Evolutionary conservation across 345 rosid species (phyloP).

Genomic region (Erucastrum elatum): DNA sequence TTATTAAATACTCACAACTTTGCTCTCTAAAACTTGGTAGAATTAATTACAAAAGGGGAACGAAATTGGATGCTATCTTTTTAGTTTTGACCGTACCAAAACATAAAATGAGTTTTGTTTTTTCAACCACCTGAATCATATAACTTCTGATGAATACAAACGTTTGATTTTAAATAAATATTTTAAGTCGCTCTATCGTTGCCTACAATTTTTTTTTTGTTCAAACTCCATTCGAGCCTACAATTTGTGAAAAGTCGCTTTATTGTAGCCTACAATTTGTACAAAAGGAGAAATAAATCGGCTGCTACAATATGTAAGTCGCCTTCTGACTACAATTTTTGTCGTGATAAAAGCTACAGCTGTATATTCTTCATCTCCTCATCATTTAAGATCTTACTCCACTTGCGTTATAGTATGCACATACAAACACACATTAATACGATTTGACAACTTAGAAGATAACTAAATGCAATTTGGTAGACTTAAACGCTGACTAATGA

Average conservation of each 20-base stretch:
- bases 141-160: not conserved
- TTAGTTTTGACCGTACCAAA: not conserved
- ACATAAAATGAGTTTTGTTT: not conserved
- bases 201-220: too few relatives aligned
- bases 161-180: not conserved
- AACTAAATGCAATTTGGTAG: too few relatives aligned
- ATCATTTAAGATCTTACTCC: slow-evolving; percentile 22
- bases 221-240: too few relatives aligned
- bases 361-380: slow-evolving; percentile 18
- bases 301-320: not conserved
- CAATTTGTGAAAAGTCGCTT: too few relatives aligned
- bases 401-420: slow-evolving; percentile 2
- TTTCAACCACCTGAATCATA: not conserved
- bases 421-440: not conserved
- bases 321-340: slow-evolving; percentile 20
- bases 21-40: not conserved
- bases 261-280: too few relatives aligned
- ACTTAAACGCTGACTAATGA: too few relatives aligned
- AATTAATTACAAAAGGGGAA: too few relatives aligned
- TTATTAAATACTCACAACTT: not conserved
- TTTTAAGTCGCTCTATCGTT: not conserved
- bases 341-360: slow-evolving; percentile 31
- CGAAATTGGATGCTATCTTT: not conserved
- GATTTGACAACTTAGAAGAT: not conserved
- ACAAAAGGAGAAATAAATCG: too few relatives aligned